Percentiles rank a stretch among this genome's conserved stretches.
These are phyloP conservation scores for Ilex asprella DNA, from an alignment of 257 asterid genomes.

Conservation along the genomic window DNA sequence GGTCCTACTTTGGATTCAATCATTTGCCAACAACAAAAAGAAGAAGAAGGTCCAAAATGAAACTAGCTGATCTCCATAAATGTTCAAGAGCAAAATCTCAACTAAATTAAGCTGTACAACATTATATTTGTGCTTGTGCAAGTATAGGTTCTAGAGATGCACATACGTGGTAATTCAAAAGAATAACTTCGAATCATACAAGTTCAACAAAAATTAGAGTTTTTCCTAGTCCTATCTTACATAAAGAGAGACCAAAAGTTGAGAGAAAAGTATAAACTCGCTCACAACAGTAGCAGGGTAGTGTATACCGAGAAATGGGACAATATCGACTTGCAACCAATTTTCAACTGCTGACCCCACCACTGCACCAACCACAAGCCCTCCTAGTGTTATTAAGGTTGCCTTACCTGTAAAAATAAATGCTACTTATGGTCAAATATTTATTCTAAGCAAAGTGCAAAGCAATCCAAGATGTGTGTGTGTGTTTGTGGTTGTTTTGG, in stretches of 20 bases:
- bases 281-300: conserved; percentile 80
- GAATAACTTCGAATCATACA: conserved; percentile 20
- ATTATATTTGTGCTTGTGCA: conserved; percentile 38
- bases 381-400: conserved; percentile 78
- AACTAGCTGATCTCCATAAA: conserved; percentile 7
- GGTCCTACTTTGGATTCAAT: too few species aligned
- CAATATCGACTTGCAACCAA: conserved; percentile 94
- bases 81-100: conserved; percentile 18
- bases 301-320: conserved; percentile 86
- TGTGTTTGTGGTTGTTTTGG: too few species aligned
- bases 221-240: conserved; percentile 42
- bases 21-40: too few species aligned
- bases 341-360: conserved; percentile 91
- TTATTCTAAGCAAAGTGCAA: too few species aligned
- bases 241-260: conserved; percentile 74
- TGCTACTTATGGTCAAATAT: not conserved
- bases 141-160: conserved; percentile 37
- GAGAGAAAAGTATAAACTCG: conserved; percentile 81
- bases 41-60: too few species aligned
- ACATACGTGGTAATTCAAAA: conserved; percentile 13
- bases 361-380: conserved; percentile 94
- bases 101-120: conserved; percentile 32
- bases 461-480: too few species aligned
- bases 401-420: conserved; percentile 75
- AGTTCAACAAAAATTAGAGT: conserved; percentile 5